phyloP scores from a whole-genome alignment of 1,284 basidiomycete genomes.

The Leccinum griseonigrum region DNA sequence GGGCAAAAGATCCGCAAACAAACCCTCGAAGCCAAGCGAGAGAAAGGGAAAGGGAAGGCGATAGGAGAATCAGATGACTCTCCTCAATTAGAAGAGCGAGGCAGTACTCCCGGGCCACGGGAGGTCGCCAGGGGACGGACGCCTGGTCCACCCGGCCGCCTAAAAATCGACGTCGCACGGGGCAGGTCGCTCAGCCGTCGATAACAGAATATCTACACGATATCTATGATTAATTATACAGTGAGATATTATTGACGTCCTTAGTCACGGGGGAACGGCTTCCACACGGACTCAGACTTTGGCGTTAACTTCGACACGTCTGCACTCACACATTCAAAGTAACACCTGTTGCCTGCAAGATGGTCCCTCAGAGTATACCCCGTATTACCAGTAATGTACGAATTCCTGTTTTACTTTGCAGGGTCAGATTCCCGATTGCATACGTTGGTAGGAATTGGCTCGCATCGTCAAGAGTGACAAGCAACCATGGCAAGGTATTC shows the following conservation, averaged over 20 bases:
- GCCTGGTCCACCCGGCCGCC: slow-evolving; percentile 24
- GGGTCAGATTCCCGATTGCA: slow-evolving; percentile 12
- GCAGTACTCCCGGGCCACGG: slow-evolving; percentile 5
- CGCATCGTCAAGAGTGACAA: slow-evolving; percentile 63
- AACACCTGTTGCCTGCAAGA: slow-evolving; percentile 8
- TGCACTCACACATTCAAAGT: slow-evolving; percentile 4
- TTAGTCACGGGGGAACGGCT: neutral
- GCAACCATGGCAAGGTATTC: slow-evolving; percentile 42
- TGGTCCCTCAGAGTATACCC: slow-evolving; percentile 20
- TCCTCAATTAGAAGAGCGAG: slow-evolving; percentile 15
- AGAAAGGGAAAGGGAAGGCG: slow-evolving; percentile 16
- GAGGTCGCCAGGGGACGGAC: slow-evolving; percentile 25
- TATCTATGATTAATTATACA: slow-evolving; percentile 12
- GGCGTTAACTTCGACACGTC: slow-evolving; percentile 9
- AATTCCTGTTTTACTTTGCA: slow-evolving; percentile 1
- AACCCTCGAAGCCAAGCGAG: slow-evolving; percentile 13
- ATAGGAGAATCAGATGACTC: slow-evolving; percentile 2
- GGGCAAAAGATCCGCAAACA: slow-evolving; percentile 12
- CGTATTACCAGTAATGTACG: slow-evolving; percentile 27
- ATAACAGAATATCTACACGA: slow-evolving; percentile 13
- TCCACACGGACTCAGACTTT: neutral
- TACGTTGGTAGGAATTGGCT: slow-evolving; percentile 56
- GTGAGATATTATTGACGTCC: neutral
- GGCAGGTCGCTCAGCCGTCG: slow-evolving; percentile 25
- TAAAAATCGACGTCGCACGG: slow-evolving; percentile 18